These are phyloP conservation scores for Teunomyces aglyptinius DNA, from an alignment of 805 yeast genomes.

Conservation along the genomic window DNA sequence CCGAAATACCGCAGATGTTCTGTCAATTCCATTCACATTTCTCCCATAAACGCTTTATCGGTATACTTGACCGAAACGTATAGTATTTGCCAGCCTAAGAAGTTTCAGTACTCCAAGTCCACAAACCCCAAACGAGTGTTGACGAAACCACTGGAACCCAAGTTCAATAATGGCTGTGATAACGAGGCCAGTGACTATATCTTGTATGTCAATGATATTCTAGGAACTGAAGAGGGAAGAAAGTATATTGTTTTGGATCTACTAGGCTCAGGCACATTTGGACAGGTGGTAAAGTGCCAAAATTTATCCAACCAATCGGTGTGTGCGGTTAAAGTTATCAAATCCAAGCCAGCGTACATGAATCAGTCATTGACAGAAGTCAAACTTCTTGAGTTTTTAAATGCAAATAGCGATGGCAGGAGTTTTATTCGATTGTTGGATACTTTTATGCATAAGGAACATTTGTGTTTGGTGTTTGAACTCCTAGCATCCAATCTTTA, in stretches of 20 bases:
- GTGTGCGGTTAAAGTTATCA: conserved; percentile 92
- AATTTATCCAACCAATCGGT: conserved; percentile 75
- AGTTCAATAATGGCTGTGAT: conserved; percentile 77
- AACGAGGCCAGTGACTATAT: conserved; percentile 89
- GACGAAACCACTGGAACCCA: conserved; percentile 88
- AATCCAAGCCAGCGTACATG: conserved; percentile 85
- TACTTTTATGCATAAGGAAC: conserved; percentile 88
- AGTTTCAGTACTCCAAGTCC: conserved; percentile 75
- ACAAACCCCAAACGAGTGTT: conserved; percentile 89
- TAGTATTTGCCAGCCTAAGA: conserved; percentile 73
- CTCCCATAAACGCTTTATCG: conserved; percentile 81
- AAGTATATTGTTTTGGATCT: conserved; percentile 87
- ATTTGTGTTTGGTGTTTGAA: conserved; percentile 90
- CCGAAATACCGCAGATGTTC: conserved; percentile 75
- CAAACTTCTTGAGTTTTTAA: conserved; percentile 75
- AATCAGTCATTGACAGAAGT: conserved; percentile 93
- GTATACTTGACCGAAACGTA: conserved; percentile 76
- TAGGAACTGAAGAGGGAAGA: conserved; percentile 82
- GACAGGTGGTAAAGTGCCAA: conserved; percentile 96
- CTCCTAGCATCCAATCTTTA: conserved; percentile 82
- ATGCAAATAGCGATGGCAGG: conserved; percentile 61
- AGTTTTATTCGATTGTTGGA: conserved; percentile 79
- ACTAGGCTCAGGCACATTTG: conserved; percentile 96
- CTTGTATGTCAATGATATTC: conserved; percentile 87
- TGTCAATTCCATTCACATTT: conserved; percentile 58